Evolutionary conservation across 2,329 filamentous ascomycete genomes (phyloP), one percentile per base, ranked within the genome.

Genomic region (Capronia americana): DNA sequence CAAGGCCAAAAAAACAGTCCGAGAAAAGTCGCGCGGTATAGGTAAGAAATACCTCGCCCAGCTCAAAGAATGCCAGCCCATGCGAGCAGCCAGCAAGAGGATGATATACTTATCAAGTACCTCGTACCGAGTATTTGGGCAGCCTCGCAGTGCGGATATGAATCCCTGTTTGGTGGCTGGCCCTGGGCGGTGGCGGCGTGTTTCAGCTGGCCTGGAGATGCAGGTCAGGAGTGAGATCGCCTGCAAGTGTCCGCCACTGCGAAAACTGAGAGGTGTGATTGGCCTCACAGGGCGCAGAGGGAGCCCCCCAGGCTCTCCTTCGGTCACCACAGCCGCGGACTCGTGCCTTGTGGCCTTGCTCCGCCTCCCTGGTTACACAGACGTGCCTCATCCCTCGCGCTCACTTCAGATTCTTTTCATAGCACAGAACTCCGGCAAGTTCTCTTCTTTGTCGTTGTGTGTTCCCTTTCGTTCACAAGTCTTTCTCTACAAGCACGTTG

Each of bases 361-460:
- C 63, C 53, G 66, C 66, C 66, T 68, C 65, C 65, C 57, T 60
- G 28, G 50, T 64, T 61, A 34, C 10, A 34, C 32, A 61, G 55
- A 60, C 55, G 30, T 63, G 50, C 56, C 57, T 64, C 61, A 11
- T 50, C 55, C 30, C 32, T 26, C 44, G 11, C 23, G 50, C 58
- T 61, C 28, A 53, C 46, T 41, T 51, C 28, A 41, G 58, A 17
- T 61, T 51, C 58, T 61, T 61, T 53, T 55, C 60, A 62, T 62
- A 62, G 60, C 51, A 14, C 48, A 55, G 53, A 7, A 61, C 44
- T 24, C n/a, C 50, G 26, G 53, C 60, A 17, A 59, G 41, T 50
- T 50, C 24, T 59, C 24, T 30, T 48, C 34, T 48, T 55, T 38
- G 50, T 62, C 59, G 17, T 46, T 30, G 34, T 24, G 28, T 28